phyloP scores from a whole-genome alignment of 1,284 basidiomycete genomes.

The Garcileccinum viscosum region DNA sequence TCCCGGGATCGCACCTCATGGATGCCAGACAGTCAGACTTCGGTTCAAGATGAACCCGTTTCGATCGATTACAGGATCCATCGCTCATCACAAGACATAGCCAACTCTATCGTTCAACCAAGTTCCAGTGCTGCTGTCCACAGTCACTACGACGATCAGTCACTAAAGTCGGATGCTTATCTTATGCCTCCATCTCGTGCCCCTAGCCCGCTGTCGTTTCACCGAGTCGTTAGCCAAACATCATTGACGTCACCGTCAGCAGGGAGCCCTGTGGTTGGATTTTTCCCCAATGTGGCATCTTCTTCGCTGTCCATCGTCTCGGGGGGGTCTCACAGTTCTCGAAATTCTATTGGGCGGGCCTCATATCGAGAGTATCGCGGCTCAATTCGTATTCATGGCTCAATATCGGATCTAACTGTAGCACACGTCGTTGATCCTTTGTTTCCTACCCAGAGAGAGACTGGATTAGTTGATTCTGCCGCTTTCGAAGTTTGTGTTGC shows the following conservation, averaged over 20 bases:
- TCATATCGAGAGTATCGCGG: conserved; percentile 35
- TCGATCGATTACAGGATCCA: not conserved
- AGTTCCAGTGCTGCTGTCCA: not conserved
- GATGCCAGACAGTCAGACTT: not conserved
- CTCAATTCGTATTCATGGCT: conserved; percentile 15
- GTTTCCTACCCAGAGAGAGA: not conserved
- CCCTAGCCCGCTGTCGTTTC: not conserved
- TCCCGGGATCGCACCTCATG: not conserved
- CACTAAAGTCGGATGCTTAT: not conserved
- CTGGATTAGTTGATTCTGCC: not conserved
- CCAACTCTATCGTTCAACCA: not conserved
- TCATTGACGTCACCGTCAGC: not conserved
- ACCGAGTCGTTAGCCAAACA: not conserved
- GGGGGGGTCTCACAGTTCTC: conserved; percentile 10
- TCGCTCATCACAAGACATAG: not conserved
- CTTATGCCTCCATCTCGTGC: not conserved
- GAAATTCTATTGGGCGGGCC: conserved; percentile 23
- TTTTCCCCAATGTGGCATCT: not conserved
- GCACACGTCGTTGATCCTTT: not conserved
- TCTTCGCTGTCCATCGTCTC: not conserved
- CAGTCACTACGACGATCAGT: not conserved
- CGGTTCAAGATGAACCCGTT: not conserved
- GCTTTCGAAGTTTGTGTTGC: not conserved
- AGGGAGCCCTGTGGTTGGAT: not conserved
- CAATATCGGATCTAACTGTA: conserved; percentile 1